phyloP scores from a whole-genome alignment of 495 filamentous ascomycete species.

The Hypoxylon fragiforme region DNA sequence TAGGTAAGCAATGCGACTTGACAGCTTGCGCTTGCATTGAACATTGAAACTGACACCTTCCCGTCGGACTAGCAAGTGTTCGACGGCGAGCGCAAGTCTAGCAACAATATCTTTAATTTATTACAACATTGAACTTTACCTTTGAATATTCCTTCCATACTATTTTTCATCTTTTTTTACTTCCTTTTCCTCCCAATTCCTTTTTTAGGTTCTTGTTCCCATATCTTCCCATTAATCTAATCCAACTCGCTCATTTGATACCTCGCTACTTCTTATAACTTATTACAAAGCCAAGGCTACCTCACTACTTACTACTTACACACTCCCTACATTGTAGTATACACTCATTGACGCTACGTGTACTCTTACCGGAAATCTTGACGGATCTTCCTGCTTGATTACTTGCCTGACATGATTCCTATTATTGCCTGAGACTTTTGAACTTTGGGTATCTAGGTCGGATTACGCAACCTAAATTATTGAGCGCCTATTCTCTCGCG shows the following conservation, averaged over 20 bases:
- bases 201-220: too few species aligned
- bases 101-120: too few species aligned
- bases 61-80: too few species aligned
- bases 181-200: conserved; percentile 5
- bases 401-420: conserved; percentile 28
- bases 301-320: neutral
- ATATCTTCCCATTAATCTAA: conserved; percentile 13
- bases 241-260: conserved; percentile 9
- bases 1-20: conserved; percentile 25
- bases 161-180: neutral
- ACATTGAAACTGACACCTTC: conserved; percentile 16
- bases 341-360: conserved; percentile 19
- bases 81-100: neutral
- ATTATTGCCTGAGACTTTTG: conserved; percentile 10
- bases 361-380: conserved; percentile 23
- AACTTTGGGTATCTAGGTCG: conserved; percentile 1
- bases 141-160: conserved; percentile 3
- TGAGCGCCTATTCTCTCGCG: neutral
- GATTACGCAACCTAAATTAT: conserved; percentile 15
- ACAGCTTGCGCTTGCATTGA: too few species aligned
- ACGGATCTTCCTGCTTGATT: conserved; percentile 1
- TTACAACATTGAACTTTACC: too few species aligned
- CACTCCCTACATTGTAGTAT: neutral
- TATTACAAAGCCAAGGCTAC: neutral
- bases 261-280: neutral